Base-by-base conservation (phyloP, 345 rosid genomes). In the Eucalyptus pauciflora region DNA sequence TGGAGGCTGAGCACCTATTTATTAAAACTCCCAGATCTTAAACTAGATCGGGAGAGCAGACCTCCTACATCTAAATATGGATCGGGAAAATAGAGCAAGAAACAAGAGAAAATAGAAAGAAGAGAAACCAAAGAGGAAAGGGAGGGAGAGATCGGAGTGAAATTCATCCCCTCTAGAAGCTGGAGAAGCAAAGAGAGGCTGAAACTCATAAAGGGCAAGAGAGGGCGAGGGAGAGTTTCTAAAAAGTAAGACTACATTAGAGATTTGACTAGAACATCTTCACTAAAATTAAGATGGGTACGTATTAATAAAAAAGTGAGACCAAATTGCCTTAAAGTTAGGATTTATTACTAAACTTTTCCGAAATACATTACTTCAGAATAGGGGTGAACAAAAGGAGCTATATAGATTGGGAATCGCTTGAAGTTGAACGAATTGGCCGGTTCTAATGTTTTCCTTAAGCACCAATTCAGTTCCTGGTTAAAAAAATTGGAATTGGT, bases 21-120 rank as follows among this genome's bases (percentile, higher is more conserved):
- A 60, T 60, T 60, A 12, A 60, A 60, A 60, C 4, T 60, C 31
- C 8, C 0, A 27, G 0, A 60, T 60, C 69, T 25, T 27, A 12
- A 60, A 60, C 1, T 0, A 27, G 7, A 27, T 60, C 0, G 16
- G 15, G 15, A 60, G 8, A 60, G 15, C 0, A 27, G 4, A 60
- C 14, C 67, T 60, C 67, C 7, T 6, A 25, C 31, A 60, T 60
- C 15, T 60, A 60, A 9, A 56, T 9, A 8, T 22, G 27, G 62
- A 56, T 56, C 1, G 4, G 29, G 62, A 24, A 56, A 56, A 56
- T 56, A 56, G 25, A 2, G 29, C 62, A 56, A 56, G 27, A 24
- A 56, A 56, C 5, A 56, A 56, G 62, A 56, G 3, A 56, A 56
- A 56, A 56, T 56, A 56, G 62, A 56, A 56, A 56, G 62, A 10